A percentile compares a stretch with the other conserved stretches of the same genome.
phyloP scores from a whole-genome alignment of 257 asterid genomes.

The Ocimum tenuiflorum region DNA sequence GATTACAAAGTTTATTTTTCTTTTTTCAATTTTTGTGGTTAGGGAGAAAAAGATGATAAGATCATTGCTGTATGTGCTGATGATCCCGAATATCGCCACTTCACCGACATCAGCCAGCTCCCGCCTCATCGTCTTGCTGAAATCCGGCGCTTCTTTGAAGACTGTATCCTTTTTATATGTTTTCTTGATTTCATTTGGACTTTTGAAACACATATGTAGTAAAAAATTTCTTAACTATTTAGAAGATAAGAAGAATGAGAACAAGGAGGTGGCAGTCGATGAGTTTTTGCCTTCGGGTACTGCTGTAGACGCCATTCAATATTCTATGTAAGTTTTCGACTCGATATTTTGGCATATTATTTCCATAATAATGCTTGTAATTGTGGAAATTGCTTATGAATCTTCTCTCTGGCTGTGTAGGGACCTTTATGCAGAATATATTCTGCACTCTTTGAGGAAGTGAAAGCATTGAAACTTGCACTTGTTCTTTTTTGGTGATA shows the following conservation, averaged over 20 bases:
- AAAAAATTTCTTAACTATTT: constrained; percentile 18
- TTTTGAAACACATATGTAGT: neutral
- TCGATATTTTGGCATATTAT: neutral
- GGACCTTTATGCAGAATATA: constrained; percentile 84
- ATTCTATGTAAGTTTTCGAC: constrained; percentile 49
- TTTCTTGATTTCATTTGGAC: neutral
- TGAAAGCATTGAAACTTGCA: neutral
- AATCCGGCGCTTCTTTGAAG: constrained; percentile 58
- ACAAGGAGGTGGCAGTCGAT: constrained; percentile 63
- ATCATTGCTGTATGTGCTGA: constrained; percentile 67
- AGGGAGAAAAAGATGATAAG: constrained; percentile 65
- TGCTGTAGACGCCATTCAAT: constrained; percentile 47
- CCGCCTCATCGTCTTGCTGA: constrained; percentile 59
- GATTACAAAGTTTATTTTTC: neutral
- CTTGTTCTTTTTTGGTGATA: no score
- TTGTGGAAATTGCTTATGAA: no score
- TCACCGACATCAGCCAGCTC: constrained; percentile 45
- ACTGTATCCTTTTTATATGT: constrained; percentile 42
- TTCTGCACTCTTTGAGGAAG: constrained; percentile 52
- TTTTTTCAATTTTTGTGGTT: neutral
- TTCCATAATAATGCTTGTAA: neutral
- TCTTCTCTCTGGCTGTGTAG: no score
- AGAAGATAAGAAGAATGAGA: constrained; percentile 67
- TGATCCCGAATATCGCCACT: constrained; percentile 57
- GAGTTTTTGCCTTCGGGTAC: constrained; percentile 44